Evolutionary conservation across 202 grass and related monocot species (phyloP).

Genomic region (Bolboschoenoplectus hybrid): DNA sequence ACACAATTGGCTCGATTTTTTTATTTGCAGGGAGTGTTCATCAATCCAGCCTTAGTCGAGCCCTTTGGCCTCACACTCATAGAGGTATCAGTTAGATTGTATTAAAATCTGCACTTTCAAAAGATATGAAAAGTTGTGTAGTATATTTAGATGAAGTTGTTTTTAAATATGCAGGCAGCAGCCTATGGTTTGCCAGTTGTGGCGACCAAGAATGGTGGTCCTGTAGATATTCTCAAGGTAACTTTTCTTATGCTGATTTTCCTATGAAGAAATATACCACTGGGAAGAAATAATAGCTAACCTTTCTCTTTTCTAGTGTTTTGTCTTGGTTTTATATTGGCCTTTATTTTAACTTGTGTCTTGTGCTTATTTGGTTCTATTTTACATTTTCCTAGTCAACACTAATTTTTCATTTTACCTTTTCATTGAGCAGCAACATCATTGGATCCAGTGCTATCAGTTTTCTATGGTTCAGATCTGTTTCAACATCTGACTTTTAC

Average conservation of each 20-base stretch:
- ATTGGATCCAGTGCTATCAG: neutral
- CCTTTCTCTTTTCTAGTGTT: neutral
- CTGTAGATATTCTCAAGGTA: constrained; percentile 92
- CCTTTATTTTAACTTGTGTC: neutral
- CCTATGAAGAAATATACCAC: neutral
- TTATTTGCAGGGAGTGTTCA: constrained; percentile 75
- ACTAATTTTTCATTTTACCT: neutral
- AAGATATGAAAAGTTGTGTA: neutral
- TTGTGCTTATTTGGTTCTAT: neutral
- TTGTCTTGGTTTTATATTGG: neutral
- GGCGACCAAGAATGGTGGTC: constrained; percentile 85
- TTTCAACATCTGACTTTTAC: neutral
- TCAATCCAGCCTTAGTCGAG: constrained; percentile 92
- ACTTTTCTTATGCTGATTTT: neutral
- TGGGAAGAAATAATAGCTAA: neutral
- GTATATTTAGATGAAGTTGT: neutral
- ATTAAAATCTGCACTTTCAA: constrained; percentile 7
- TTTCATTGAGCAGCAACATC: neutral
- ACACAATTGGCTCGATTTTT: neutral
- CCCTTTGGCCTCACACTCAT: constrained; percentile 95
- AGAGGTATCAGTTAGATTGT: constrained; percentile 51
- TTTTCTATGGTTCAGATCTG: neutral
- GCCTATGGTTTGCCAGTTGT: constrained; percentile 91
- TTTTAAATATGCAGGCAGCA: constrained; percentile 53
- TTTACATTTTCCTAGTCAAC: neutral